Evolutionary conservation across 2,329 filamentous ascomycete genomes (phyloP), one percentile per base, ranked within the genome.

Genomic region (Colletotrichum echinochloae): DNA sequence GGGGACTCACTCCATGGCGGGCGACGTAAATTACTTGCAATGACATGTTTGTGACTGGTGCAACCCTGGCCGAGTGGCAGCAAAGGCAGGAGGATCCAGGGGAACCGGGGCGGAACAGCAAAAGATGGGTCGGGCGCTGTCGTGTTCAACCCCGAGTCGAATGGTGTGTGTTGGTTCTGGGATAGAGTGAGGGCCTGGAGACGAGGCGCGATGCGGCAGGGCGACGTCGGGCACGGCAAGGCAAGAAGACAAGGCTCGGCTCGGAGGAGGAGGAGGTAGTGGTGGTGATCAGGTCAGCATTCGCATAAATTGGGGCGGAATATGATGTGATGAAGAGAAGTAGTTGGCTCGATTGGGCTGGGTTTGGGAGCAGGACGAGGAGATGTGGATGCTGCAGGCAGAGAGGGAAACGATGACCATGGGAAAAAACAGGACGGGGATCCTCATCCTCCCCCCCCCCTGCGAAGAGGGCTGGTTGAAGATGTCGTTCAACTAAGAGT

Each of bases 1-100:
- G 39, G 39, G 66, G 63, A 85, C 90, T 83, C 87, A 94, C 92
- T 75, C 91, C 92, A 79, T 94, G 92, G 30, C 92, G 90, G 73
- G 88, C 89, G 69, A 94, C 84, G 78, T 94, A 94, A 73, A 94
- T 93, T 74, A 87, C 88, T 78, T 93, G 87, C 60, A 94, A 83
- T 71, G 90, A 84, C 89, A 92, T 92, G 39, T 67, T 75, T 16
- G 37, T 41, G 52, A 63, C 52, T 44, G 57, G 41, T 44, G 55
- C 49, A 57, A 60, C 39, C 48, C 37, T 49, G 18, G 56, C 35
- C 28, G 65, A 49, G 20, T 14, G 55, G 23, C 30, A 48, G 54
- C 16, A 41, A 30, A 9, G 12, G 35, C 16, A 35, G 48, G 33
- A 51, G 8, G 18, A 44, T 7, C 18, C 39, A 28, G 54, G 46